These are phyloP conservation scores for Acer saccharum DNA, from an alignment of 345 rosid genomes.

Conservation along the genomic window DNA sequence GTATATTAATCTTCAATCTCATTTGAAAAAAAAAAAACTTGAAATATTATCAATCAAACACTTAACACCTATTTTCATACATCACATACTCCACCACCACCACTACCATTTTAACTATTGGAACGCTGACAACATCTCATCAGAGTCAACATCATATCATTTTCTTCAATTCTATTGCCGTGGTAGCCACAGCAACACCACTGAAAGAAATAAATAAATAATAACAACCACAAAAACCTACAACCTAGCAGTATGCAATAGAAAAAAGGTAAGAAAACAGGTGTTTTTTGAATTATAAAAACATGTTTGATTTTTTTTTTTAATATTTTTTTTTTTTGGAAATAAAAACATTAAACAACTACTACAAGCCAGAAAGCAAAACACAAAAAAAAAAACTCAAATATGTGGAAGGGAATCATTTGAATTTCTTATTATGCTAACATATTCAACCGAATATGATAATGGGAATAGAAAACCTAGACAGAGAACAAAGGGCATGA, in stretches of 20 bases:
- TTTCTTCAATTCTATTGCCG: not conserved
- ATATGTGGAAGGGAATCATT: not conserved
- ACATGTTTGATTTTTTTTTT: not conserved
- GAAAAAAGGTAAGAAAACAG: not conserved
- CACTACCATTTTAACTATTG: not conserved
- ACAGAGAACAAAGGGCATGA: not conserved
- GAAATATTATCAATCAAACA: not conserved
- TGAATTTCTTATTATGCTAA: not conserved
- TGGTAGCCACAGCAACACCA: not conserved
- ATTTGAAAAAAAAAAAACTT: not conserved
- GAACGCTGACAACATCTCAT: not conserved
- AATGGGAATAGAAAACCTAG: not conserved
- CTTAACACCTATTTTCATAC: not conserved
- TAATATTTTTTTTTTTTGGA: too few relatives aligned
- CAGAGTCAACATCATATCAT: not conserved
- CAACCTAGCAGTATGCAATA: not conserved
- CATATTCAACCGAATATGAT: not conserved
- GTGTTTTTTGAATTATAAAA: not conserved
- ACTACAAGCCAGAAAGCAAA: too few relatives aligned
- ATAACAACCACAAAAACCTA: not conserved
- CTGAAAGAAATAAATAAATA: not conserved
- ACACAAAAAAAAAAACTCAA: not conserved
- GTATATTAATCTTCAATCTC: not conserved
- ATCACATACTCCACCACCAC: not conserved
- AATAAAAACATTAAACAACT: too few relatives aligned